These are phyloP conservation scores for Oemleria cerasiformis DNA, from an alignment of 306 rosid species.

Conservation along the genomic window DNA sequence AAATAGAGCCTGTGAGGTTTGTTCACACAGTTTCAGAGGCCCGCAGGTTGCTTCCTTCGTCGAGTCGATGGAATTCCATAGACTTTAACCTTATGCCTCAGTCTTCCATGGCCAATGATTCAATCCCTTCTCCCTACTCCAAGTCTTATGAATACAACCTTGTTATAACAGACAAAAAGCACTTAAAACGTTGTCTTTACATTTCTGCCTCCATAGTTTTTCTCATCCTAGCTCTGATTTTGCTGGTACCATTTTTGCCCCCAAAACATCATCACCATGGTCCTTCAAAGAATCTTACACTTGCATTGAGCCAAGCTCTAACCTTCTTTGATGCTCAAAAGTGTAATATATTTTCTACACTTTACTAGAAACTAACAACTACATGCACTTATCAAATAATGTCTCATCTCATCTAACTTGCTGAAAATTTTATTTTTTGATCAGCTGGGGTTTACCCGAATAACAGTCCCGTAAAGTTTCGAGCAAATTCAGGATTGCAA, in stretches of 20 bases:
- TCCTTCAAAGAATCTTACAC: constrained; percentile 45
- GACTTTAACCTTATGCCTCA: constrained; percentile 38
- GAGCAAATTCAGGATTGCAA: constrained; percentile 65
- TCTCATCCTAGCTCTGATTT: constrained; percentile 34
- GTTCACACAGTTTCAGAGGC: constrained; percentile 52
- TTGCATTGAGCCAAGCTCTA: constrained; percentile 69
- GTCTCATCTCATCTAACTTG: constrained; percentile 4
- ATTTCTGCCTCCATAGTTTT: constrained; percentile 25
- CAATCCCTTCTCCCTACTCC: constrained; percentile 46
- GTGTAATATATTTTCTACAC: constrained; percentile 36
- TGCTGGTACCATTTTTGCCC: constrained; percentile 45
- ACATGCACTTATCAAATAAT: background rate
- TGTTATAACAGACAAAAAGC: constrained; percentile 44
- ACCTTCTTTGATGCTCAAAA: constrained; percentile 78
- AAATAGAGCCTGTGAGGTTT: constrained; percentile 32
- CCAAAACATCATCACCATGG: constrained; percentile 36
- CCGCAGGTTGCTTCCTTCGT: constrained; percentile 51
- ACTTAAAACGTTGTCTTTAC: constrained; percentile 42
- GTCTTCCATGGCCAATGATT: constrained; percentile 42
- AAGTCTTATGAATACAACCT: constrained; percentile 55
- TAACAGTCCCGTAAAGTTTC: constrained; percentile 55
- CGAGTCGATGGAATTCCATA: constrained; percentile 53
- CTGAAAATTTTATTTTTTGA: background rate
- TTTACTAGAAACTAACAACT: background rate
- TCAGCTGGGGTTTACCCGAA: constrained; percentile 71